Conservation (phyloP, 1,284 basidiomycete species). For the Wallemia mellicola region DNA sequence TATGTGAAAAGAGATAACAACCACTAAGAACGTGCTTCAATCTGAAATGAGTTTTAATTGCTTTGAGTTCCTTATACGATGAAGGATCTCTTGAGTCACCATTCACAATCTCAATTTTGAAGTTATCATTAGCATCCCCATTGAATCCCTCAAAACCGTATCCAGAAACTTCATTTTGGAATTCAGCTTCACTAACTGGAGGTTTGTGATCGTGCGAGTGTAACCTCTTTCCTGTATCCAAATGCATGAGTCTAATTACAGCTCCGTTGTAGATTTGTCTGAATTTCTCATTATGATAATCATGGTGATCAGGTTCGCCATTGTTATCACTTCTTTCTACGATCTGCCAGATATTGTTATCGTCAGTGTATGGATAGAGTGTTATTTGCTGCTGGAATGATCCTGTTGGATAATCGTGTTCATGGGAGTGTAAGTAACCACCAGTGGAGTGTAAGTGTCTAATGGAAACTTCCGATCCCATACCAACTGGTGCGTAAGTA, state of each 20-base stretch:
- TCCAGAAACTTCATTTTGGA: constrained; percentile 90
- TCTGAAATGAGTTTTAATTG: constrained; percentile 55
- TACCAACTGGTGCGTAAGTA: constrained; percentile 54
- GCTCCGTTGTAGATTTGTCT: constrained; percentile 31
- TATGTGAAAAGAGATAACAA: constrained; percentile 93
- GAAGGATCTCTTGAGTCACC: constrained; percentile 34
- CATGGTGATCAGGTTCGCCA: constrained; percentile 17
- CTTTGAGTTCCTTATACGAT: constrained; percentile 38
- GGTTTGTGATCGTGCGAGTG: constrained; percentile 86
- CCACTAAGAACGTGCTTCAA: constrained; percentile 60
- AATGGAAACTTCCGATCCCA: constrained; percentile 56
- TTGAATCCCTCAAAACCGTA: constrained; percentile 66
- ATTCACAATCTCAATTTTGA: constrained; percentile 59
- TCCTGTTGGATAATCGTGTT: constrained; percentile 47
- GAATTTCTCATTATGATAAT: constrained; percentile 26
- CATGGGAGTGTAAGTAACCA: constrained; percentile 69
- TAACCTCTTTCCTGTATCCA: constrained; percentile 49
- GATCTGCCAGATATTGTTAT: constrained; percentile 71
- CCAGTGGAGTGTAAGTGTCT: constrained; percentile 89
- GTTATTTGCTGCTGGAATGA: constrained; percentile 72
- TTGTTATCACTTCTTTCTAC: constrained; percentile 19
- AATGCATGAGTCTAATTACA: constrained; percentile 58
- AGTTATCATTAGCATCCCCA: constrained; percentile 23
- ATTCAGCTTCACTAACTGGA: constrained; percentile 91
- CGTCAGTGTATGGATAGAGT: constrained; percentile 78